Percentiles rank a stretch among this genome's conserved stretches.
Conservation (phyloP, 2,329 filamentous ascomycete genomes). For the Penicillium sp. region DNA sequence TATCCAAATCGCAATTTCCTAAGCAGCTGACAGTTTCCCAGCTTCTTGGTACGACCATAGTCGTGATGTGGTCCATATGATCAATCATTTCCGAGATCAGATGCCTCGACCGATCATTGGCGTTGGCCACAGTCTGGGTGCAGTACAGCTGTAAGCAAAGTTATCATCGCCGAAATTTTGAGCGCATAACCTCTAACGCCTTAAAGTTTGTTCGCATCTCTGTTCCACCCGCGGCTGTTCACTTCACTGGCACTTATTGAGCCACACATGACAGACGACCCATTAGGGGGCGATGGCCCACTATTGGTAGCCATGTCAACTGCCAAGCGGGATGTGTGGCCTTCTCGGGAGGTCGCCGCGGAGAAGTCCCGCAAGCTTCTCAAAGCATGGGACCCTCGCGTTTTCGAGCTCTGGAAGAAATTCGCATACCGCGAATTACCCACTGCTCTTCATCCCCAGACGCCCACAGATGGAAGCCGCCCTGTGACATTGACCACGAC, state of each 20-base stretch:
- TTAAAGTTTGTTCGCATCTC: background rate
- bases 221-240: conserved; percentile 6
- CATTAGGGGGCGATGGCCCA: conserved; percentile 1
- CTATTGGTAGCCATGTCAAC: conserved; percentile 2
- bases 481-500: conserved; percentile 4
- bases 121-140: conserved; percentile 46
- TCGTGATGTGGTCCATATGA: conserved; percentile 8
- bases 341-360: background rate
- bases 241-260: conserved; percentile 2
- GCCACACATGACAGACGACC: conserved; percentile 1
- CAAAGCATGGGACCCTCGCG: conserved; percentile 10
- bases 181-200: background rate
- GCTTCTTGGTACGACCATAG: conserved; percentile 63
- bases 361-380: background rate
- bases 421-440: conserved; percentile 7
- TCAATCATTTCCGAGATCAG: conserved; percentile 6
- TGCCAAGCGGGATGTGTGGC: conserved; percentile 10
- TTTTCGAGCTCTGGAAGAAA: conserved; percentile 6
- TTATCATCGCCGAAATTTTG: background rate
- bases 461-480: background rate
- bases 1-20: no score
- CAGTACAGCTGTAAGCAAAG: conserved; percentile 1
- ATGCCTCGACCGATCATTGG: conserved; percentile 6
- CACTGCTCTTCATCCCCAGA: background rate
- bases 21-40: conserved; percentile 1